Base-by-base conservation (phyloP, 768 basidiomycete genomes). In the Lactarius hengduanensis region DNA sequence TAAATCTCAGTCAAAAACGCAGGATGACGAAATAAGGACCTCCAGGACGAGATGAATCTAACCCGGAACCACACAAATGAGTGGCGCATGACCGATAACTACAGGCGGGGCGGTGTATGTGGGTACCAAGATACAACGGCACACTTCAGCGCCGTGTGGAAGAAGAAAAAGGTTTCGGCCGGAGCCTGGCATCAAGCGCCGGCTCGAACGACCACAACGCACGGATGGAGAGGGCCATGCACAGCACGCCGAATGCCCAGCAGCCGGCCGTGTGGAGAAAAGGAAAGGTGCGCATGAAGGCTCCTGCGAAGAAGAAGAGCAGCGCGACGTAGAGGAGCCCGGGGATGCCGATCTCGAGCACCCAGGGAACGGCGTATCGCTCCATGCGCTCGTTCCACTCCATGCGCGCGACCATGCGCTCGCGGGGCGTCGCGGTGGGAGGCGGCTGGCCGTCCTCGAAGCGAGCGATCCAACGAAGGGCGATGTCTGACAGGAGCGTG, bases 371-470 rank as follows among this genome's bases (percentile, higher is more conserved):
- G 4, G 59, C 54, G 7, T 34, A 55, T 13, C 60, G 65, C 20
- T 65, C 65, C 15, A 65, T 57, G 18, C 34, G 43, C 28, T 65
- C 65, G 43, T 65, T 65, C 65, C 59, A 65, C 28, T 65, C 59
- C 65, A 65, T 65, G 43, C 65, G 65, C 16, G 65, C 65, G 55
- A 61, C 47, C 65, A 57, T 57, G 18, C 65, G 55, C 30, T 65
- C 59, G 15, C 65, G 65, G 28, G 65, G 54, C 15, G 59, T n/a
- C 1, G 65, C 54, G 7, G 9, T 30, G 3, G 41, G 26, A 3
- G 64, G 59, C 11, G 59, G 59, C 2, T 47, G 22, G 55, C 55
- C 36, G 15, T 20, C 56, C 59, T 65, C 64, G 43, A n/a, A 57
- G 6, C 64, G 64, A 1, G 41, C 59, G 26, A 65, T 50, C 64